Evolutionary conservation across 2,329 filamentous ascomycete species (phyloP).

Genomic region (Ophiocordyceps camponoti-leonardi): DNA sequence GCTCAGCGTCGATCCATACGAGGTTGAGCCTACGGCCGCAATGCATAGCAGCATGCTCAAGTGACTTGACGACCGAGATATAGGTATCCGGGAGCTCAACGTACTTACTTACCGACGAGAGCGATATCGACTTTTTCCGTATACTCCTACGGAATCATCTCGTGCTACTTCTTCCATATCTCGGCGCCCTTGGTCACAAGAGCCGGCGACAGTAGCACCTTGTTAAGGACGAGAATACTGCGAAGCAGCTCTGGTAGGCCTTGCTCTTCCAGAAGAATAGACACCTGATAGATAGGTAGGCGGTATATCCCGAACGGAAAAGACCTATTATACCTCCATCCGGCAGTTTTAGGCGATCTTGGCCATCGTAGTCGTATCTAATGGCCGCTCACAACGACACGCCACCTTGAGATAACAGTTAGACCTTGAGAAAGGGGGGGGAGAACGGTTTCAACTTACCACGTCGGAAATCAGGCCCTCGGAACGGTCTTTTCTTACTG

Average conservation of each 20-base stretch:
- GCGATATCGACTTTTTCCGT: conserved; percentile 59
- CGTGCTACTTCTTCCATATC: conserved; percentile 70
- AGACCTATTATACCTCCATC: conserved; percentile 67
- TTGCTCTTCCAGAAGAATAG: conserved; percentile 76
- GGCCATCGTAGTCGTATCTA: conserved; percentile 56
- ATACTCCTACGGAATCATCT: conserved; percentile 45
- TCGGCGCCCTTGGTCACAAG: conserved; percentile 43
- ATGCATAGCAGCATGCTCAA: conserved; percentile 84
- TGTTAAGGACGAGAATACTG: conserved; percentile 46
- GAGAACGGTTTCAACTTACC: conserved; percentile 21
- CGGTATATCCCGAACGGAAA: conserved; percentile 77
- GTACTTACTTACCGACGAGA: conserved; percentile 90
- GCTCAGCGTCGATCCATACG: conserved; percentile 68
- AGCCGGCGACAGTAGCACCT: conserved; percentile 29
- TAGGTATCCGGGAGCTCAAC: conserved; percentile 73
- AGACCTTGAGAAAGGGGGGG: too few relatives aligned
- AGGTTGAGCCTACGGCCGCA: conserved; percentile 66
- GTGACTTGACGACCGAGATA: conserved; percentile 64
- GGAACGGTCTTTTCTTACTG: conserved; percentile 69
- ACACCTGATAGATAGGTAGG: conserved; percentile 93
- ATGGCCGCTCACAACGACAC: conserved; percentile 67
- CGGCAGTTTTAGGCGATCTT: conserved; percentile 89
- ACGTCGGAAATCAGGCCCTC: conserved; percentile 58
- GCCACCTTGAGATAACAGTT: too few relatives aligned
- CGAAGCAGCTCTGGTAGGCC: conserved; percentile 52